Percentiles rank a stretch among this genome's conserved stretches.
phyloP scores from a whole-genome alignment of 805 yeast genomes.

The Clavispora asparagi region DNA sequence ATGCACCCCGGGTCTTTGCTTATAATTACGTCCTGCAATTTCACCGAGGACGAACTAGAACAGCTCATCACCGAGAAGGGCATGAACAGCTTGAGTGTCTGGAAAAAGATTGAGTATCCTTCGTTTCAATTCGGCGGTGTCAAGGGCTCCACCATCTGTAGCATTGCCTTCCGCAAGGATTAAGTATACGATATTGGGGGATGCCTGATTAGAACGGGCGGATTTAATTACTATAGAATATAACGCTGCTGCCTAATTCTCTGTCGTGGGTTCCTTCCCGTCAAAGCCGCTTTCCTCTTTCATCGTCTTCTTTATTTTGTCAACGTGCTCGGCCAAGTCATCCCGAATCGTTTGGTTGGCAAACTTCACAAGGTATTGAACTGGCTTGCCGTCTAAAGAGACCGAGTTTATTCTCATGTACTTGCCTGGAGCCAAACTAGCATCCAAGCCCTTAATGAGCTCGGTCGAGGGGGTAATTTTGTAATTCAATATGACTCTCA shows the following conservation, averaged over 20 bases:
- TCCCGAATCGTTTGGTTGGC: conserved; percentile 57
- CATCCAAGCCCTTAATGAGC: conserved; percentile 74
- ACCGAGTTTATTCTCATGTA: conserved; percentile 71
- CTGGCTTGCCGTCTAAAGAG: conserved; percentile 56
- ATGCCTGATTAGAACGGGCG: background rate
- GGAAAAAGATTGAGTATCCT: conserved; percentile 73
- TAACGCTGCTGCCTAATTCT: background rate
- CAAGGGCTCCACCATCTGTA: conserved; percentile 82
- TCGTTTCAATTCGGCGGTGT: conserved; percentile 85
- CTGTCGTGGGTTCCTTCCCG: background rate
- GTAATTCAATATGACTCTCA: conserved; percentile 75
- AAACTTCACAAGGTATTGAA: conserved; percentile 78
- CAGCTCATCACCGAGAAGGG: conserved; percentile 44
- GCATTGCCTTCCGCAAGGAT: conserved; percentile 63
- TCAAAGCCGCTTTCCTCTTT: background rate
- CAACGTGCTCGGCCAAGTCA: conserved; percentile 49
- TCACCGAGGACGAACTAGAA: conserved; percentile 74
- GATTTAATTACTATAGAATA: background rate
- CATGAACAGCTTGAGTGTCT: conserved; percentile 43
- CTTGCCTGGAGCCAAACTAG: conserved; percentile 79
- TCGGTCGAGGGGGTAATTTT: conserved; percentile 60
- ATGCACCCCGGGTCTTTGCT: conserved; percentile 55
- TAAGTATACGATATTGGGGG: background rate
- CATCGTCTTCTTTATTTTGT: conserved; percentile 23
- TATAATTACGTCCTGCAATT: conserved; percentile 87